Base-by-base conservation (phyloP, 164 flowering plant genomes). In the Buxus sempervirens region DNA sequence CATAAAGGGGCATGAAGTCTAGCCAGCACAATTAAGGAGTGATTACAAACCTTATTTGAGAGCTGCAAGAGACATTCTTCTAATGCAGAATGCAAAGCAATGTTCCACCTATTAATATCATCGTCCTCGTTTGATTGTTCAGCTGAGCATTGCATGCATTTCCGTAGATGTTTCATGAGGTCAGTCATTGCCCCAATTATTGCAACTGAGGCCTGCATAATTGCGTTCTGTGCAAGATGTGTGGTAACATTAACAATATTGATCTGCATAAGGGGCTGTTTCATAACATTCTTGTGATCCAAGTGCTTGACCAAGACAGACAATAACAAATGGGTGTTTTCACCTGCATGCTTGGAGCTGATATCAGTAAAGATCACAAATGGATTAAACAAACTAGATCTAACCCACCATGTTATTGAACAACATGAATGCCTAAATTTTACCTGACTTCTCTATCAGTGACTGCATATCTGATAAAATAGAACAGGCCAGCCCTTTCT, bases 301-400 rank as follows among this genome's bases (percentile, higher is more conserved):
- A 93, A 73, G 75, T 93, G 98, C 86, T 93, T 93, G 72, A 89
- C 82, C 83, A 93, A 76, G 51, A 82, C 79, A 56, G 93, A 84
- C 63, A 93, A 66, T 61, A 89, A 76, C 51, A 83, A 70, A 78
- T 88, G 92, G 59, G 90, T 80, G 45, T 83, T 87, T 24, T 83
- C 84, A 25, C 92, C 97, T 88, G 87, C 61, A 63, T 64, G 67
- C 62, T 27, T 23, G 60, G 15, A 28, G 20, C 6, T 58, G 22
- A 54, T 22, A 49, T 58, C 57, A 60, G 25, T 72, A 26, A 58
- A 63, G 24, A 65, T 18, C 41, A 51, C 55, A 66, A 20, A 21
- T 16, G 42, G 19, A 19, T 51, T 51, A 57, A 21, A 45, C 27
- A 65, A 60, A 25, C 48, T 19, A 23, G 61, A 6, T 28, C 9